A percentile compares a stretch with the other conserved stretches of the same genome.
Evolutionary conservation across 805 yeast species (phyloP).

Genomic region (Candida xyloterini): DNA sequence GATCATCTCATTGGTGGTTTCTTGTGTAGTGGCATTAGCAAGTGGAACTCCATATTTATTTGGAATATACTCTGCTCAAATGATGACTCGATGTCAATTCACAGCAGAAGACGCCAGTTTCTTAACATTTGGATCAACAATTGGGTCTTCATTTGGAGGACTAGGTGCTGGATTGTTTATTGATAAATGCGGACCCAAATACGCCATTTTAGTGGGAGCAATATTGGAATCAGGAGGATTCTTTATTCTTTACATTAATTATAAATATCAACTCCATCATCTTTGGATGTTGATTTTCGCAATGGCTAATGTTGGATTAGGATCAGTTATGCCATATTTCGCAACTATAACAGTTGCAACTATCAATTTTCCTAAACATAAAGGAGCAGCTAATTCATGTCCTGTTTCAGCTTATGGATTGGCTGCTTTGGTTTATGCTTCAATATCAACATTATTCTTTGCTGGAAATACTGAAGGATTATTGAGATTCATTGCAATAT

Average conservation of each 20-base stretch:
- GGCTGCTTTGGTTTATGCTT: slow-evolving; percentile 63
- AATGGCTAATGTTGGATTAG: slow-evolving; percentile 57
- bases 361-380: slow-evolving; percentile 64
- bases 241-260: slow-evolving; percentile 46
- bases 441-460: slow-evolving; percentile 52
- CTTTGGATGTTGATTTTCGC: slow-evolving; percentile 45
- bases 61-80: slow-evolving; percentile 74
- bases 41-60: slow-evolving; percentile 75
- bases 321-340: slow-evolving; percentile 59
- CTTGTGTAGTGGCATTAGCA: slow-evolving; percentile 38
- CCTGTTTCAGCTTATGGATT: slow-evolving; percentile 71
- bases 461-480: slow-evolving; percentile 52
- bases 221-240: slow-evolving; percentile 54
- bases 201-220: slow-evolving; percentile 55
- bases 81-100: slow-evolving; percentile 53
- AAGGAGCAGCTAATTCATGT: slow-evolving; percentile 67
- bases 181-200: slow-evolving; percentile 56
- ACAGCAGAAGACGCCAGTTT: slow-evolving; percentile 62
- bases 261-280: slow-evolving; percentile 37
- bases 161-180: slow-evolving; percentile 67
- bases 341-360: slow-evolving; percentile 58
- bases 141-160: slow-evolving; percentile 71
- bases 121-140: slow-evolving; percentile 56
- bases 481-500: slow-evolving; percentile 51
- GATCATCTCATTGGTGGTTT: slow-evolving; percentile 10